A percentile compares a stretch with the other conserved stretches of the same genome.
Conservation (phyloP, 805 yeast genomes). For the Naumovozyma castellii region DNA sequence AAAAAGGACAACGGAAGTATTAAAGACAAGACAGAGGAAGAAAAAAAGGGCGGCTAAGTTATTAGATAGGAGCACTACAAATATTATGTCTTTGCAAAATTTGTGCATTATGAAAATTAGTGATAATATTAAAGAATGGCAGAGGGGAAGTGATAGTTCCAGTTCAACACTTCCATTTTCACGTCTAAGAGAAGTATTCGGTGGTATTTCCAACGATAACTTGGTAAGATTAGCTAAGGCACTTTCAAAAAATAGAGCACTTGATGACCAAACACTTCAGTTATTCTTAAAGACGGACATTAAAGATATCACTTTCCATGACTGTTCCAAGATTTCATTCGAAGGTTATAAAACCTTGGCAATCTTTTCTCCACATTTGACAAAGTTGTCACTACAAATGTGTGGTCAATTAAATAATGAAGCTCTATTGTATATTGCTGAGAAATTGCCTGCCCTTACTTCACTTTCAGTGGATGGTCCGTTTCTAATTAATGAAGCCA, state of each 20-base stretch:
- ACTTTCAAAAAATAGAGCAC: constrained; percentile 70
- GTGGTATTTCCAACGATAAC: constrained; percentile 74
- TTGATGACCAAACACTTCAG: constrained; percentile 61
- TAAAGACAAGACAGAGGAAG: constrained; percentile 61
- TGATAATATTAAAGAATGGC: constrained; percentile 28
- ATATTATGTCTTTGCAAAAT: constrained; percentile 69
- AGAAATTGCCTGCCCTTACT: constrained; percentile 46
- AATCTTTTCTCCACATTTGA: constrained; percentile 67
- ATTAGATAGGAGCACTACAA: constrained; percentile 56
- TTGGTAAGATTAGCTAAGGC: constrained; percentile 65
- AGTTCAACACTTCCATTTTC: constrained; percentile 8
- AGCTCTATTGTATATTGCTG: constrained; percentile 51
- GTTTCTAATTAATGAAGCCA: constrained; percentile 62
- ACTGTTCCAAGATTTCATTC: constrained; percentile 70
- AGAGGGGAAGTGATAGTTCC: constrained; percentile 10
- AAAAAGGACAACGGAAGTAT: constrained; percentile 33
- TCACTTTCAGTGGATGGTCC: constrained; percentile 77
- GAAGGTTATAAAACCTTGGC: constrained; percentile 63
- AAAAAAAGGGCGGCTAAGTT: constrained; percentile 78
- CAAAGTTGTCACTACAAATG: constrained; percentile 64
- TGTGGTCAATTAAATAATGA: constrained; percentile 87
- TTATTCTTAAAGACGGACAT: constrained; percentile 60
- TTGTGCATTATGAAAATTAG: constrained; percentile 62
- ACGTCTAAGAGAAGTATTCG: constrained; percentile 52
- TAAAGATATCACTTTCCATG: constrained; percentile 68